Evolutionary conservation across 345 rosid genomes (phyloP).

Genomic region (Punica granatum): DNA sequence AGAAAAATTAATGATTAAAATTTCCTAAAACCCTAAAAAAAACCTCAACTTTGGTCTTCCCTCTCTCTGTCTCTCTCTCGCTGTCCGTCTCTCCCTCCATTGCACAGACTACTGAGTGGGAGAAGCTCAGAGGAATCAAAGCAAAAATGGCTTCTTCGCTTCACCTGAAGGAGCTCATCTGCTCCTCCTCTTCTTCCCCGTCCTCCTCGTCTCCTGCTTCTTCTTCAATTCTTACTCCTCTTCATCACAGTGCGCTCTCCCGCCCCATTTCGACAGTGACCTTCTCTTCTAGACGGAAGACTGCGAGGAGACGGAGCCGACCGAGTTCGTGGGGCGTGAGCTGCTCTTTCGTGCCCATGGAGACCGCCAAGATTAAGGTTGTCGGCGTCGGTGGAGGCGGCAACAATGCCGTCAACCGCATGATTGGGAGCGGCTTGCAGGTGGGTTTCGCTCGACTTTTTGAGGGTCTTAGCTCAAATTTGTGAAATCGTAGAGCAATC

Average conservation of each 20-base stretch:
- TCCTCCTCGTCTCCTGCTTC: conserved; percentile 17
- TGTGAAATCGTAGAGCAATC: background rate
- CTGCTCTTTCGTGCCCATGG: conserved; percentile 66
- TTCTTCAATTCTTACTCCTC: conserved; percentile 18
- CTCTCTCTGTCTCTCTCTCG: background rate
- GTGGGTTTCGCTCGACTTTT: conserved; percentile 20
- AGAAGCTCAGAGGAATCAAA: background rate
- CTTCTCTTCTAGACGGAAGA: conserved; percentile 14
- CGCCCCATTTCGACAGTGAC: conserved; percentile 15
- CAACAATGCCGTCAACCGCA: conserved; percentile 97
- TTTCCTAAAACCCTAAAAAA: conserved; percentile 48
- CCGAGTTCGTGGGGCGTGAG: conserved; percentile 23
- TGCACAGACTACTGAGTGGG: no score
- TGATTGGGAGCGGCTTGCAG: conserved; percentile 94
- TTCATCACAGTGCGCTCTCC: conserved; percentile 16
- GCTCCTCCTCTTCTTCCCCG: conserved; percentile 18
- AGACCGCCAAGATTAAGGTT: conserved; percentile 88
- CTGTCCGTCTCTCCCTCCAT: no score
- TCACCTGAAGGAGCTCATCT: conserved; percentile 40
- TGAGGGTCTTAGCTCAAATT: background rate
- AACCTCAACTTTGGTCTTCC: background rate
- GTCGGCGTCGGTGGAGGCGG: conserved; percentile 98
- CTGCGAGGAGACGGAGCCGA: conserved; percentile 24
- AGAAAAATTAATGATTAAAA: conserved; percentile 4
- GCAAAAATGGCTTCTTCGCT: conserved; percentile 26